Conservation (phyloP, 345 rosid species). For the Noccaea caerulescens region DNA sequence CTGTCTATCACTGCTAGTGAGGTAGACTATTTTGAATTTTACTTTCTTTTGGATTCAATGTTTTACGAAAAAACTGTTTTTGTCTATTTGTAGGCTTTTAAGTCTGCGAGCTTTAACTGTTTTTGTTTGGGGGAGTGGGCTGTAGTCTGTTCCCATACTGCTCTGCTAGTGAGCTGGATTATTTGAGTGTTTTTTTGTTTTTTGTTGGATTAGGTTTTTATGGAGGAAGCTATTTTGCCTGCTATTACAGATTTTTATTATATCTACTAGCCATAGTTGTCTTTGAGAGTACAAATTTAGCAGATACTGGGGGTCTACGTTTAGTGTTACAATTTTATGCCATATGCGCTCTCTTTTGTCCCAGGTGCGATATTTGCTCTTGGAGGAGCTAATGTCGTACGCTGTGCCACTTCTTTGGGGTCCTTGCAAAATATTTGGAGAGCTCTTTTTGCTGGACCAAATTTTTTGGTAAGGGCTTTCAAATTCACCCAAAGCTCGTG, state of each 20-base stretch:
- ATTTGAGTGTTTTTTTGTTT: not conserved
- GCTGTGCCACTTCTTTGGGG: constrained; percentile 82
- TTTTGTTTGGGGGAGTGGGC: constrained; percentile 7
- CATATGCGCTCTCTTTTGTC: constrained; percentile 69
- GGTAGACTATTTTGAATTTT: not conserved
- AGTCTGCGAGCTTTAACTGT: constrained; percentile 13
- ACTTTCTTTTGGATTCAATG: not conserved
- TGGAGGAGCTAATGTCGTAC: constrained; percentile 98
- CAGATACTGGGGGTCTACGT: constrained; percentile 46
- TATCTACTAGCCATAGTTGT: not conserved
- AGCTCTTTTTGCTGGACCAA: constrained; percentile 75
- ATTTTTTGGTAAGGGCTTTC: constrained; percentile 66
- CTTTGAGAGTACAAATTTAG: constrained; percentile 1
- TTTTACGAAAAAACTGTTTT: not conserved
- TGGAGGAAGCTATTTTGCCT: not conserved
- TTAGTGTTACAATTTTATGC: constrained; percentile 51
- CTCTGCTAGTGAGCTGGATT: constrained; percentile 1
- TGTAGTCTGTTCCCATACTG: not conserved
- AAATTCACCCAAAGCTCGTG: constrained; percentile 70
- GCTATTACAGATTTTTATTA: not conserved
- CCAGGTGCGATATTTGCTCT: constrained; percentile 96
- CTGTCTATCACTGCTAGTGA: not conserved
- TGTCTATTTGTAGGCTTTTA: not conserved
- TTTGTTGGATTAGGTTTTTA: not conserved
- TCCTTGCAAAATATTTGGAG: constrained; percentile 70